Evolutionary conservation across 805 yeast species (phyloP), one percentile per base, ranked within the genome.

Genomic region (Wickerhamomyces strasburgensis): DNA sequence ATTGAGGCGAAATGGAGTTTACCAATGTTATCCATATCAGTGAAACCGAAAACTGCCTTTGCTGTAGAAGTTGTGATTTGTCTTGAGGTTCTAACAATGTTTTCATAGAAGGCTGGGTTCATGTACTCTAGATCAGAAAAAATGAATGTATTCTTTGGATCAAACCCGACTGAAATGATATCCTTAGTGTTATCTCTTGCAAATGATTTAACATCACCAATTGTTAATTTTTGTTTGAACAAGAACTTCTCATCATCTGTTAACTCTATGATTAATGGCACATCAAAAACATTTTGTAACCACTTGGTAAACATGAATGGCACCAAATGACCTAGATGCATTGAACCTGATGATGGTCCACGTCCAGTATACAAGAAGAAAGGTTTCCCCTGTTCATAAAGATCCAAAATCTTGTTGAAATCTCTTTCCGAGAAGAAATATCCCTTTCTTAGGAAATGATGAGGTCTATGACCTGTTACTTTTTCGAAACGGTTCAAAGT

Each of bases 21-120:
- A 46, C 98, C 98, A 60, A 93, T 89, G 67, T 89, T 80, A 59
- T 90, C 98, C 28, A 89, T 78, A 64, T 93, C 98, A 51, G 75
- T 80, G 72, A 93, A 93, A 3, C 98, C 98, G 59, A 93, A 93
- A 9, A 93, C 97, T 5, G 98, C 89, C 61, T 82, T 85, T 18
- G 98, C 97, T 13, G 97, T 89, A n/a, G 96, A 82, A 10, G 95
- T 85, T 28, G 98, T 93, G 64, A 93, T 88, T 65, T 85, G 96
- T 61, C 98, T 77, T 8, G 97, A 85, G 15, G 82, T 82, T 57
- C 90, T 76, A 37, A 90, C 95, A 16, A 93, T 94, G 53, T 87
- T 93, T 62, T 89, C 96, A 64, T 93, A 93, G 56, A 93, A 85
- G 1, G 84, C 84, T 15, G 95, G 88, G 48, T 88, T 88, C 96